These are phyloP conservation scores for Dendrobium officinale DNA, from an alignment of 106 monocot species.

Conservation along the genomic window DNA sequence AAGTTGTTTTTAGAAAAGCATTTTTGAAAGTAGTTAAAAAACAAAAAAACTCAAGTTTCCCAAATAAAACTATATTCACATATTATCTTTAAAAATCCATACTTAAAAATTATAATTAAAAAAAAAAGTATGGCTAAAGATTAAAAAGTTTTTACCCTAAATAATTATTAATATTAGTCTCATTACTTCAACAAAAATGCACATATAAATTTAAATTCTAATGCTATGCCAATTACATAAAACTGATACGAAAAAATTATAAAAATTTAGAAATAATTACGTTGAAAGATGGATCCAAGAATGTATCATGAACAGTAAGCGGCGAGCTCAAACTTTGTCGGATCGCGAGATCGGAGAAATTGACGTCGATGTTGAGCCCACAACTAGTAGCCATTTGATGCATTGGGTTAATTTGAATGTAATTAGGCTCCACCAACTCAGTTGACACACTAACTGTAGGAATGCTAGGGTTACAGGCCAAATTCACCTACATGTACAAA, in stretches of 20 bases:
- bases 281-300: constrained; percentile 2
- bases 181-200: too few species aligned
- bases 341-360: background rate
- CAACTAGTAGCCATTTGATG: background rate
- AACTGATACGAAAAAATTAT: background rate
- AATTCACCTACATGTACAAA: constrained; percentile 6
- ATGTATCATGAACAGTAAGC: background rate
- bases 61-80: too few species aligned
- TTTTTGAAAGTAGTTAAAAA: too few species aligned
- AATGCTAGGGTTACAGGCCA: background rate
- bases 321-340: background rate
- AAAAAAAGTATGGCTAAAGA: too few species aligned
- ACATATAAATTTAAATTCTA: too few species aligned
- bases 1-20: too few species aligned
- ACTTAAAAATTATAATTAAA: too few species aligned
- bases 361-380: background rate
- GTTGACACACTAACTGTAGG: background rate
- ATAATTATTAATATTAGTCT: too few species aligned
- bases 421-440: background rate
- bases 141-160: too few species aligned
- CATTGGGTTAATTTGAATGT: background rate
- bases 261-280: background rate
- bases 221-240: background rate
- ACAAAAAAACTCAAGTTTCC: too few species aligned
- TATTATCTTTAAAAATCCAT: too few species aligned